These are phyloP conservation scores for Ilex asprella DNA, from an alignment of 257 asterid species.

Conservation along the genomic window DNA sequence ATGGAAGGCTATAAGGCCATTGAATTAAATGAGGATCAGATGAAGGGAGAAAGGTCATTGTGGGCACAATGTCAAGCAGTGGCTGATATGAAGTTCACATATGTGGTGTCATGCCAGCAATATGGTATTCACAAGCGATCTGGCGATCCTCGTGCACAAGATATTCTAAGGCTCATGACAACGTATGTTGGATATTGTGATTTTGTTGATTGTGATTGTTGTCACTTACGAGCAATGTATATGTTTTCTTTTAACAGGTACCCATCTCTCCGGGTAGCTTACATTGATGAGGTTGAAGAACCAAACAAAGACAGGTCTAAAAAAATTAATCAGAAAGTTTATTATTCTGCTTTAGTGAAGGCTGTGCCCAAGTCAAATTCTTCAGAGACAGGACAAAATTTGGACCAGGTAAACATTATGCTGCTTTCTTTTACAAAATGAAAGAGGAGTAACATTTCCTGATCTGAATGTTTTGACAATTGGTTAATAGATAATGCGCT, in stretches of 20 bases:
- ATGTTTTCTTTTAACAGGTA: slow-evolving; percentile 41
- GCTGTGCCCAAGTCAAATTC: slow-evolving; percentile 87
- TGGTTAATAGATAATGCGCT: too few relatives aligned
- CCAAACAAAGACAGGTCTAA: slow-evolving; percentile 74
- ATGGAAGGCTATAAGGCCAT: slow-evolving; percentile 97
- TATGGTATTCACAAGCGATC: slow-evolving; percentile 94
- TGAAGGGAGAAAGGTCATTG: slow-evolving; percentile 90
- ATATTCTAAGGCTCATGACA: slow-evolving; percentile 84
- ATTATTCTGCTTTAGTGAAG: slow-evolving; percentile 88
- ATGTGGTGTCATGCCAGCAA: slow-evolving; percentile 88
- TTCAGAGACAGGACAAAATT: slow-evolving; percentile 83
- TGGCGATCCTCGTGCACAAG: slow-evolving; percentile 89
- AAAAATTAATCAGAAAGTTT: slow-evolving; percentile 78
- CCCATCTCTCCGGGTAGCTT: slow-evolving; percentile 97
- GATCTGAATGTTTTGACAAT: too few relatives aligned
- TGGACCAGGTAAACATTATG: slow-evolving; percentile 67
- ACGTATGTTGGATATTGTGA: slow-evolving; percentile 38
- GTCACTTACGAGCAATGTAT: slow-evolving; percentile 7
- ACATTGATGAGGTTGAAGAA: slow-evolving; percentile 97
- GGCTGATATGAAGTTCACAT: slow-evolving; percentile 97
- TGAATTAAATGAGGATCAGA: slow-evolving; percentile 92
- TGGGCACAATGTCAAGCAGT: slow-evolving; percentile 99
- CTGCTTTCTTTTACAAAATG: too few relatives aligned
- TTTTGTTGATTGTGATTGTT: slow-evolving; percentile 1
- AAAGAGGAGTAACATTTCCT: too few relatives aligned